phyloP scores from a whole-genome alignment of 176 grass and related monocot genomes.

The barley (Hordeum vulgare) region DNA sequence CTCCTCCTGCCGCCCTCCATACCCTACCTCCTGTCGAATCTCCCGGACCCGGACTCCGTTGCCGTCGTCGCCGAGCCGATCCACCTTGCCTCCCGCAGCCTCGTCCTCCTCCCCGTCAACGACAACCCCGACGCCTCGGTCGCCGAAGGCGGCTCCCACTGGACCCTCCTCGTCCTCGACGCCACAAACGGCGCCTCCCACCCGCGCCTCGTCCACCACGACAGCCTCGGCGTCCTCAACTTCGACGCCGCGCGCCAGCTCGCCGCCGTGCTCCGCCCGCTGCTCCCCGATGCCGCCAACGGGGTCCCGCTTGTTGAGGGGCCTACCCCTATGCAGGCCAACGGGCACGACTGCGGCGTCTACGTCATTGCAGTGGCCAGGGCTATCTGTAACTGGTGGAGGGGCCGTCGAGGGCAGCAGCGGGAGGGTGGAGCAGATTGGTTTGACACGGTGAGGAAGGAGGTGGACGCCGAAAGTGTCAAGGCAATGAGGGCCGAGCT shows the following conservation, averaged over 20 bases:
- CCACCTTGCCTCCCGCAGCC: slow-evolving; percentile 32
- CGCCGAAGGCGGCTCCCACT: slow-evolving; percentile 63
- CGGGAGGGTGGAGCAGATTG: slow-evolving; percentile 20
- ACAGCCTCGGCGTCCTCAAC: slow-evolving; percentile 47
- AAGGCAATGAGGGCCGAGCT: slow-evolving; percentile 45
- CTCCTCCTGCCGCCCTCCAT: slow-evolving; percentile 66
- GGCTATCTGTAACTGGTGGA: slow-evolving; percentile 61
- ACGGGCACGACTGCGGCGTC: slow-evolving; percentile 75
- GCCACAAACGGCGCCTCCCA: background rate
- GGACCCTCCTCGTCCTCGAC: slow-evolving; percentile 52
- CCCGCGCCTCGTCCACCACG: slow-evolving; percentile 74
- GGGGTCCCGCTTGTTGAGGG: slow-evolving; percentile 44
- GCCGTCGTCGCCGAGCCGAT: slow-evolving; percentile 38
- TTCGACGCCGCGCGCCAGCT: slow-evolving; percentile 29
- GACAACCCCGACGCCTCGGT: slow-evolving; percentile 45
- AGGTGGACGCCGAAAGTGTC: slow-evolving; percentile 44
- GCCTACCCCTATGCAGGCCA: slow-evolving; percentile 56
- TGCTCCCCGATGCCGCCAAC: background rate
- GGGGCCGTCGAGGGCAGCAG: background rate
- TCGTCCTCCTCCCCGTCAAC: slow-evolving; percentile 66
- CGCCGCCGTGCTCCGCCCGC: slow-evolving; percentile 27
- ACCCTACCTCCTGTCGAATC: slow-evolving; percentile 69
- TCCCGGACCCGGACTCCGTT: slow-evolving; percentile 34
- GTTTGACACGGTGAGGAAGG: slow-evolving; percentile 44
- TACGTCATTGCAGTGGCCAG: slow-evolving; percentile 59